Base-by-base conservation (phyloP, 208 protist species). In the Trypanosoma grayi region DNA sequence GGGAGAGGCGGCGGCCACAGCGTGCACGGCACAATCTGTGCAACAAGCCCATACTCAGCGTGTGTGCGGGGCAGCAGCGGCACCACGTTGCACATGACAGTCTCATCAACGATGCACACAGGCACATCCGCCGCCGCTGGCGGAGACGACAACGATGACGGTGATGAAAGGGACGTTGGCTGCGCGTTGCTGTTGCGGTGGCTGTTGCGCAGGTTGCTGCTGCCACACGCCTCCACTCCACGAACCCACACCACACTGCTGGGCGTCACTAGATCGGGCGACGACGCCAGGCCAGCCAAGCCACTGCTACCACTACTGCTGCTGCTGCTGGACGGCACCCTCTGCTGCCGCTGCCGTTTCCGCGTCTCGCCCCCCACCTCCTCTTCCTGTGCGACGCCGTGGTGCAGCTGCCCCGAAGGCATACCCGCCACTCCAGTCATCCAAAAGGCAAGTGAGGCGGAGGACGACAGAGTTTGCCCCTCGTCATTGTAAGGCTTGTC, bases 11-110 rank as follows among this genome's bases (percentile, higher is more conserved):
- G 39, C 14, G 55, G 55, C 48, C 59, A 72, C 4, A 55, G 39
- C 0, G 79, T 83, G 40, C 69, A 84, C 0, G 81, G 85, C 44
- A 92, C 79, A 7, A 87, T 55, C 66, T 89, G 85, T 46, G 81
- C 69, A 30, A 86, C 74, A 10, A 92, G 65, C 18, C 67, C 63
- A 51, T 74, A 71, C 16, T 75, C 37, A 2, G 74, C 64, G 59
- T 85, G 83, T 46, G 73, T 86, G 45, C 81, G 78, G 1, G 81
- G 73, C 7, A 92, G 66, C 3, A 86, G 11, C 7, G 82, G 79
- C 1, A 82, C 70, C 1, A 89, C 4, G 30, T 72, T 83, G 60
- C 81, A 88, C 45, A 87, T 67, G 28, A 79, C 60, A n/a, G 87
- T 81, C 62, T 84, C 77, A 51, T 92, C 85, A 37, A 83, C 41